These are phyloP conservation scores for Closterium sp. DNA, from an alignment of 139 green algal species.

Conservation along the genomic window DNA sequence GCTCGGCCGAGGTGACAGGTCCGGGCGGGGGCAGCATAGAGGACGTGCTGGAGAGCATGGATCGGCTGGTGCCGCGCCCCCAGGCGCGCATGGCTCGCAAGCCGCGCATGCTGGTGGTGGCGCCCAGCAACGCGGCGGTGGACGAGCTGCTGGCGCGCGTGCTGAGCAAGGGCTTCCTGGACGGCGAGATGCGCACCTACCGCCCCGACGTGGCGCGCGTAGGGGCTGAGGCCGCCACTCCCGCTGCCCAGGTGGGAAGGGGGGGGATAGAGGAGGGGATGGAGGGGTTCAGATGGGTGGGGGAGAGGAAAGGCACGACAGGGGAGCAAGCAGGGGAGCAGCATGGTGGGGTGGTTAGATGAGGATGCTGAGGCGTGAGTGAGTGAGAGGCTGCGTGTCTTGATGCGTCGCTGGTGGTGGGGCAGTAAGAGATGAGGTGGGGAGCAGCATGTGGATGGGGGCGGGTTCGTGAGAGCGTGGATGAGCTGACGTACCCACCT, in stretches of 20 bases:
- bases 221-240: conserved; percentile 5
- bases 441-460: no score
- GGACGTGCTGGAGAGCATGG: background rate
- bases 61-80: no score
- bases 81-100: no score
- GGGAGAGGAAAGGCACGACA: background rate
- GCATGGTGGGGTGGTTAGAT: no score
- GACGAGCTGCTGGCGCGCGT: conserved; percentile 92
- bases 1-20: background rate
- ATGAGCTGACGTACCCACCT: no score
- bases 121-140: conserved; percentile 88
- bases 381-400: no score
- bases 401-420: no score
- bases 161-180: conserved; percentile 69
- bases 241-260: conserved; percentile 16
- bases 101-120: conserved; percentile 81
- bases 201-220: conserved; percentile 39
- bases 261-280: no score
- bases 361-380: no score
- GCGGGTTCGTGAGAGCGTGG: no score
- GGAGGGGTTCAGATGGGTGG: no score
- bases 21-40: background rate
- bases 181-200: conserved; percentile 50
- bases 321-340: background rate
- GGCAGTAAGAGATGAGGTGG: no score